Percentiles rank a stretch among this genome's conserved stretches.
Evolutionary conservation across 371 early-diverging fungal species (phyloP).

Genomic region (Mortierella sp.): DNA sequence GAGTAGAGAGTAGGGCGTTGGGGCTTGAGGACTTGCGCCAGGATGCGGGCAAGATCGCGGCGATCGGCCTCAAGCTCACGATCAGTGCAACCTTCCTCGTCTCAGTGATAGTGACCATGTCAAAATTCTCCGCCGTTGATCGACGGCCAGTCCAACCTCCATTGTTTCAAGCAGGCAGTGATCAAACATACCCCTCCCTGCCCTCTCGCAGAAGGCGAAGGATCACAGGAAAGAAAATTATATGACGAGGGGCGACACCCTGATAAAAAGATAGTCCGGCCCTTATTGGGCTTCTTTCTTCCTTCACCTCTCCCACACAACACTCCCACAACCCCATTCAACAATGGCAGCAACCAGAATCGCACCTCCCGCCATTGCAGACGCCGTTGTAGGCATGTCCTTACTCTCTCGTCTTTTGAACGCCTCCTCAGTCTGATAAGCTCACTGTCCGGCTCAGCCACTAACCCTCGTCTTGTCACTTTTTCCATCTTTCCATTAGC

Average conservation of each 20-base stretch:
- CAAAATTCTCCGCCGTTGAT: too few species aligned
- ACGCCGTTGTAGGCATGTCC: slow-evolving; percentile 46
- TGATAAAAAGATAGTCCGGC: too few species aligned
- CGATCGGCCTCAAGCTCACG: background rate
- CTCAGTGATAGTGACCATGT: too few species aligned
- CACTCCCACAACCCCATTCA: background rate
- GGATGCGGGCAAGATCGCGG: background rate
- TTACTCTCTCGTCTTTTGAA: background rate
- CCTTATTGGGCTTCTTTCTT: background rate
- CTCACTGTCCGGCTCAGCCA: background rate
- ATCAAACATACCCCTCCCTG: too few species aligned
- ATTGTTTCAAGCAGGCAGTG: too few species aligned
- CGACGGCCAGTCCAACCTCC: too few species aligned
- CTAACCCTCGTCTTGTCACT: background rate
- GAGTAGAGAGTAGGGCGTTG: background rate
- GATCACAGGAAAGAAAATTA: too few species aligned
- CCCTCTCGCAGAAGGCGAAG: too few species aligned
- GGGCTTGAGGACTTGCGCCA: slow-evolving; percentile 21
- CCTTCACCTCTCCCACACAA: background rate
- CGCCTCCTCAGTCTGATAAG: too few species aligned
- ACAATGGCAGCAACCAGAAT: slow-evolving; percentile 27
- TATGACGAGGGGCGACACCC: too few species aligned
- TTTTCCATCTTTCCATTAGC: slow-evolving; percentile 11
- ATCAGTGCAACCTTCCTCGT: too few species aligned
- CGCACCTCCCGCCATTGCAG: slow-evolving; percentile 46